Conservation (phyloP, 176 grass and related monocot species). For the Carex scoparia region DNA sequence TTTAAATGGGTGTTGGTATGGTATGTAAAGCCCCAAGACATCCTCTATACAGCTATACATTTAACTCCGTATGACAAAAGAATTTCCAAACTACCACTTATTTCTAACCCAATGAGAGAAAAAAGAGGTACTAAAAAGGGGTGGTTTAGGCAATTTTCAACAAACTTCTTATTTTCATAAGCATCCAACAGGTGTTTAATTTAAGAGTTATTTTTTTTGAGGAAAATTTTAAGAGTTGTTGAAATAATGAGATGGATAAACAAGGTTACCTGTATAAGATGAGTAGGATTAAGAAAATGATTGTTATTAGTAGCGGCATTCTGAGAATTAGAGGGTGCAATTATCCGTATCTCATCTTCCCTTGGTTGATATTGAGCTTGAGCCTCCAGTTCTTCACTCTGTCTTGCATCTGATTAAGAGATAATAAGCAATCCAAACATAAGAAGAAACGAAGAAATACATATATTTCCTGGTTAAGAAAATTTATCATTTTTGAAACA, state of each 20-base stretch:
- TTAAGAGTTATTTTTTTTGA: neutral
- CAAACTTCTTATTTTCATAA: neutral
- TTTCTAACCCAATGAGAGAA: neutral
- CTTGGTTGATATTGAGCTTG: slow-evolving; percentile 32
- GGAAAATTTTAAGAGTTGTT: neutral
- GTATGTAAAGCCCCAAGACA: neutral
- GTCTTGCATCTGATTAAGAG: slow-evolving; percentile 12
- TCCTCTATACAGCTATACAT: neutral
- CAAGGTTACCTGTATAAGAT: slow-evolving; percentile 56
- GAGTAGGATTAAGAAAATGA: slow-evolving; percentile 59
- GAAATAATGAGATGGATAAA: slow-evolving; percentile 3
- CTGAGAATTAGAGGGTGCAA: slow-evolving; percentile 36
- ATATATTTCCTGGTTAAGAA: neutral
- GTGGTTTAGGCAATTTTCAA: neutral
- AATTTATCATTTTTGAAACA: neutral
- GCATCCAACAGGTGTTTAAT: neutral
- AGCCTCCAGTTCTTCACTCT: slow-evolving; percentile 32
- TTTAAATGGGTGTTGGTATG: neutral
- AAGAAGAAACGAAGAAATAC: neutral
- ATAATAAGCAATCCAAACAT: neutral
- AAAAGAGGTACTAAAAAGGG: neutral
- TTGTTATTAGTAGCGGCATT: slow-evolving; percentile 42
- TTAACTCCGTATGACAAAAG: neutral
- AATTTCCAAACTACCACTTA: neutral
- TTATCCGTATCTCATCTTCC: slow-evolving; percentile 38